Percentiles rank a stretch among this genome's conserved stretches.
phyloP scores from a whole-genome alignment of 257 asterid species.

The Misopates orontium region DNA sequence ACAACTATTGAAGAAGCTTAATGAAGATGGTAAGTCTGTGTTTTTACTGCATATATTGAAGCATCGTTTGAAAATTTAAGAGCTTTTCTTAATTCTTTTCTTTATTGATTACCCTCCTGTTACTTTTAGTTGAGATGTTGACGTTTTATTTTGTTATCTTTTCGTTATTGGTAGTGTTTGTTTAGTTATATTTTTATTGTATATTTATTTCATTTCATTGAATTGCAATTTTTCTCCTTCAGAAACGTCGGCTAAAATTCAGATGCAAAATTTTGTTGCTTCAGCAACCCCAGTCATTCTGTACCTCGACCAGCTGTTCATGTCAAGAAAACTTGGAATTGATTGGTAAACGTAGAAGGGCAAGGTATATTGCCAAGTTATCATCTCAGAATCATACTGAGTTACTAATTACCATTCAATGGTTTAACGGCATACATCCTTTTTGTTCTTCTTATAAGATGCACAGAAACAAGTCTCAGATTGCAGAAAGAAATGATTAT shows the following conservation, averaged over 20 bases:
- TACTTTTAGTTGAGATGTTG: conserved; percentile 3
- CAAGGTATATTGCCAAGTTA: no score
- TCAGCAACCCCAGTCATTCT: conserved; percentile 49
- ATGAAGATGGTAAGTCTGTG: conserved; percentile 81
- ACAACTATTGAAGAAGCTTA: conserved; percentile 75
- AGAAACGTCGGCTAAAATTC: conserved; percentile 67
- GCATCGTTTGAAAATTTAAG: not conserved
- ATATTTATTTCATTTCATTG: not conserved
- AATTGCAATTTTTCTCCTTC: conserved; percentile 19
- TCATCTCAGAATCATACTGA: no score
- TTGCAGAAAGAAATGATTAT: no score
- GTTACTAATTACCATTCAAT: no score
- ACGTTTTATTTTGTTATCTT: not conserved
- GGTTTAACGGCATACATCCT: no score
- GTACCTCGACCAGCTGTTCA: conserved; percentile 72
- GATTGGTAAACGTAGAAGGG: conserved; percentile 61
- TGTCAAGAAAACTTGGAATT: conserved; percentile 61
- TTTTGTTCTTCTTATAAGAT: no score
- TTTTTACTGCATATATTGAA: conserved; percentile 10
- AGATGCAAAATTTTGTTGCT: conserved; percentile 68
- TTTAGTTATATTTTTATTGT: not conserved
- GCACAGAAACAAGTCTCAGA: no score
- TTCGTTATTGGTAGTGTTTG: not conserved
- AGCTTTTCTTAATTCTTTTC: no score
- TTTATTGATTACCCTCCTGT: no score